A percentile compares a stretch with the other conserved stretches of the same genome.
Conservation (phyloP, 495 filamentous ascomycete species). For the Penicillium fimorum region DNA sequence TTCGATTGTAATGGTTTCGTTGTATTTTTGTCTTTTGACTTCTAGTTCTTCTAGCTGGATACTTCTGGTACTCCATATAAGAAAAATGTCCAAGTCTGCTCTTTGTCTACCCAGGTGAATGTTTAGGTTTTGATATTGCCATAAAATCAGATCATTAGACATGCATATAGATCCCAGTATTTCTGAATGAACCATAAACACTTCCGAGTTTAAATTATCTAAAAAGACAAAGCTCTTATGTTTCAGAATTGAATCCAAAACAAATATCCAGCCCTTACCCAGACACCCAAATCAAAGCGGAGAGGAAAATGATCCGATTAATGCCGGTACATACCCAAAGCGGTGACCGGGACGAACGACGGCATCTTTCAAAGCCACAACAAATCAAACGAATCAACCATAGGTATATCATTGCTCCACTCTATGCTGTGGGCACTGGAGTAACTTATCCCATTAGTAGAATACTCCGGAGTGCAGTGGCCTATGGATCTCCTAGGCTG, state of each 20-base stretch:
- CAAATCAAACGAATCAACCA: not conserved
- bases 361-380: not conserved
- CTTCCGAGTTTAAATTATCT: not conserved
- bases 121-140: not conserved
- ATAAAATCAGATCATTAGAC: not conserved
- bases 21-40: not conserved
- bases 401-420: not conserved
- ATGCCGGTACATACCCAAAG: not conserved
- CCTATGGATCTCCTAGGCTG: conserved; percentile 9
- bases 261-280: not conserved
- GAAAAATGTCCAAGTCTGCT: not conserved
- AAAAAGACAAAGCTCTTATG: not conserved
- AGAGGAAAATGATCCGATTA: not conserved
- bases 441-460: not conserved
- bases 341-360: conserved; percentile 6
- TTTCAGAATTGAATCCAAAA: not conserved
- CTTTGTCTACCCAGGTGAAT: not conserved
- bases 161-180: not conserved
- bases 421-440: not conserved
- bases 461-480: not conserved
- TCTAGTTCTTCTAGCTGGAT: not conserved
- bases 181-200: not conserved
- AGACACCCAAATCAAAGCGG: not conserved
- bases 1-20: not conserved
- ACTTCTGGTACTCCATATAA: not conserved